Percentiles rank a stretch among this genome's conserved stretches.
These are phyloP conservation scores for Closterium sp. DNA, from an alignment of 139 green algal species.

Conservation along the genomic window DNA sequence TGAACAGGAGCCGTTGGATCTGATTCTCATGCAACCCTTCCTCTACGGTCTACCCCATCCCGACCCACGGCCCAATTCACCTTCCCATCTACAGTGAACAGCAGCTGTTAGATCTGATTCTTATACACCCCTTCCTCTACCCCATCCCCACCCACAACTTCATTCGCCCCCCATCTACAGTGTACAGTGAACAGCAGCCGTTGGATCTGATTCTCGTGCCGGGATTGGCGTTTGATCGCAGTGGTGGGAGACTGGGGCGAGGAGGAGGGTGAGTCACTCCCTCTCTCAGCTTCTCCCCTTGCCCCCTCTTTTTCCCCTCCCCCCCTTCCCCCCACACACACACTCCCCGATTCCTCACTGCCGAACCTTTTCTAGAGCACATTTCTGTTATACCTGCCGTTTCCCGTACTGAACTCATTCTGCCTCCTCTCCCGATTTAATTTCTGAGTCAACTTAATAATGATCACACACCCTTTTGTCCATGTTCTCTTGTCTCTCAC, in stretches of 20 bases:
- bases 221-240: not conserved
- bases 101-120: no score
- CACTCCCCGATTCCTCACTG: no score
- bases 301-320: not conserved
- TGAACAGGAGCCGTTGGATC: not conserved
- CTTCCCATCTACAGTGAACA: no score
- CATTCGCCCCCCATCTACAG: not conserved
- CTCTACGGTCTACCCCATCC: no score
- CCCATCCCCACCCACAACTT: not conserved
- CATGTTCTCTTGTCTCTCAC: not conserved
- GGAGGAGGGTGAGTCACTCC: not conserved
- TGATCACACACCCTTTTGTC: no score
- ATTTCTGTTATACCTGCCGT: no score
- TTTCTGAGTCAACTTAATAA: no score
- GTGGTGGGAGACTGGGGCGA: not conserved
- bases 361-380: no score
- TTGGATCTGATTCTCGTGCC: conserved; percentile 12
- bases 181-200: not conserved
- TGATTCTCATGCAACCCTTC: conserved; percentile 6
- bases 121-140: no score
- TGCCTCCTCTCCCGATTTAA: no score
- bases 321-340: not conserved
- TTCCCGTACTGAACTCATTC: no score
- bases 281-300: not conserved
- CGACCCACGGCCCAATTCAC: no score